Evolutionary conservation across 805 yeast genomes (phyloP).

Genomic region (Yamadazyma phyllophila): DNA sequence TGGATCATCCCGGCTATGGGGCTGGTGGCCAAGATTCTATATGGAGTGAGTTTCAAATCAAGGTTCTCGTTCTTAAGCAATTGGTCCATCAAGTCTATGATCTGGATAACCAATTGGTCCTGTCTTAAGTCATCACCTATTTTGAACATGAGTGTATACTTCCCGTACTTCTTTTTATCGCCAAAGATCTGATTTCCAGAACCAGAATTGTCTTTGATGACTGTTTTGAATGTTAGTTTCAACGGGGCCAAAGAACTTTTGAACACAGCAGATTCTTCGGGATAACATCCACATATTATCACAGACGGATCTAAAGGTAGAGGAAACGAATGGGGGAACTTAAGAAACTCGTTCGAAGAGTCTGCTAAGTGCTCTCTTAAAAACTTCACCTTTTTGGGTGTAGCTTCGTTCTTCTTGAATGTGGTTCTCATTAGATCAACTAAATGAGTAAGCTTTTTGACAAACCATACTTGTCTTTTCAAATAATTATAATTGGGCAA

Average conservation of each 20-base stretch:
- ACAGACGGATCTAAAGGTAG: slow-evolving; percentile 84
- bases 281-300: slow-evolving; percentile 68
- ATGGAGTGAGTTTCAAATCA: slow-evolving; percentile 84
- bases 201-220: slow-evolving; percentile 18
- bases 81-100: slow-evolving; percentile 87
- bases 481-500: slow-evolving; percentile 36
- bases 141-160: slow-evolving; percentile 85
- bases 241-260: slow-evolving; percentile 89
- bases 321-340: slow-evolving; percentile 51
- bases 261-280: slow-evolving; percentile 81
- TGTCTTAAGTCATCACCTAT: slow-evolving; percentile 95
- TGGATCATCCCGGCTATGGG: slow-evolving; percentile 90
- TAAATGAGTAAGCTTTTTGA: slow-evolving; percentile 60
- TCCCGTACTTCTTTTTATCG: slow-evolving; percentile 32
- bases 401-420: slow-evolving; percentile 63
- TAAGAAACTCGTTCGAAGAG: slow-evolving; percentile 36
- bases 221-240: slow-evolving; percentile 72
- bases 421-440: slow-evolving; percentile 59
- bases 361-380: slow-evolving; percentile 59
- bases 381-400: slow-evolving; percentile 70
- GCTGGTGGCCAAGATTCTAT: slow-evolving; percentile 86
- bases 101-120: slow-evolving; percentile 95
- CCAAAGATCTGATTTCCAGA: slow-evolving; percentile 30
- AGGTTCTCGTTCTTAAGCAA: slow-evolving; percentile 84
- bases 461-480: slow-evolving; percentile 67